Evolutionary conservation across 768 basidiomycete genomes (phyloP).

Genomic region (Porphyrellus cyaneotinctus): DNA sequence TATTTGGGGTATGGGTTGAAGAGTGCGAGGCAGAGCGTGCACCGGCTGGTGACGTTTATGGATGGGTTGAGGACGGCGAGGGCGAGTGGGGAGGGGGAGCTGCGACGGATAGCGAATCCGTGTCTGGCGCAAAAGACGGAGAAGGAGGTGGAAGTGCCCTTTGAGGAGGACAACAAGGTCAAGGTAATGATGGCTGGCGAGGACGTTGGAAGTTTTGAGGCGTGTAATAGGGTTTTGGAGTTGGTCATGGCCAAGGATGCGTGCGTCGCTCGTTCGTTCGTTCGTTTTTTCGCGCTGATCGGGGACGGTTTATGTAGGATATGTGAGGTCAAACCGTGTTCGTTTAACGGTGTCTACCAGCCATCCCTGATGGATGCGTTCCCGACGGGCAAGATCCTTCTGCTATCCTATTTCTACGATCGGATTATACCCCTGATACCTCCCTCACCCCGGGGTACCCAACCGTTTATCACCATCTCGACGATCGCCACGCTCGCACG

Average conservation of each 20-base stretch:
- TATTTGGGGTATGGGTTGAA: constrained; percentile 96
- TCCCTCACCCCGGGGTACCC: constrained; percentile 15
- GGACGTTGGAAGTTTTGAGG: constrained; percentile 78
- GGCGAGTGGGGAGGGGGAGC: constrained; percentile 1
- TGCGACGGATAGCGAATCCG: constrained; percentile 50
- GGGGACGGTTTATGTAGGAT: constrained; percentile 40
- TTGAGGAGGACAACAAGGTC: constrained; percentile 38
- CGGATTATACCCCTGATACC: constrained; percentile 76
- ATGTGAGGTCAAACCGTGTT: constrained; percentile 90
- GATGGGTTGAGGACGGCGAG: constrained; percentile 37
- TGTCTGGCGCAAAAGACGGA: constrained; percentile 71
- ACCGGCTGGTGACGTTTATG: constrained; percentile 90
- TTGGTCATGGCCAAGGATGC: constrained; percentile 94
- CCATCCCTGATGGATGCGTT: constrained; percentile 88
- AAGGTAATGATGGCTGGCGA: constrained; percentile 86
- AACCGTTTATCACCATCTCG: constrained; percentile 43
- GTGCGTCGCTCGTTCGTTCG: constrained; percentile 38
- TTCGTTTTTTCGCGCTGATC: background rate
- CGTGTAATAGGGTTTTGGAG: constrained; percentile 79
- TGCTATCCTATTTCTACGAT: constrained; percentile 99
- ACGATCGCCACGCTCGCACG: constrained; percentile 62
- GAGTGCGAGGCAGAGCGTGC: constrained; percentile 79
- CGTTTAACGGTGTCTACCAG: constrained; percentile 97
- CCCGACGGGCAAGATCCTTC: constrained; percentile 75
- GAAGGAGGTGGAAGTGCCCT: constrained; percentile 59